Evolutionary conservation across 2,329 filamentous ascomycete genomes (phyloP).

Genomic region (Aspergillus sp.): DNA sequence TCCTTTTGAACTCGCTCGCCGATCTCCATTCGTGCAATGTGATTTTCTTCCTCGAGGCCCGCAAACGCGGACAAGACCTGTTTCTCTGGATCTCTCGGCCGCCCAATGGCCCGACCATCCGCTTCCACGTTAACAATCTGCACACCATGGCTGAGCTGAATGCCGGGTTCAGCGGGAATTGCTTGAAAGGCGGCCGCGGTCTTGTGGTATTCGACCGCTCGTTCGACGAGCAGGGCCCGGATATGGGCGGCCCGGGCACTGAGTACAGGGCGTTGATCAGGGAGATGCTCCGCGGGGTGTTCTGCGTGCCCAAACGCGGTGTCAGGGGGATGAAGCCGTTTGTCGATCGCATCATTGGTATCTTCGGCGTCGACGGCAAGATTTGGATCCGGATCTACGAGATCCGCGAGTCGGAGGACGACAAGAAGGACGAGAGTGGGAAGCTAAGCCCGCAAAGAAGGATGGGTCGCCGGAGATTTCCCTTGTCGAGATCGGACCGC

Average conservation of each 20-base stretch:
- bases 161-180: slow-evolving; percentile 77
- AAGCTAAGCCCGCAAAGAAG: slow-evolving; percentile 36
- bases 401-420: slow-evolving; percentile 70
- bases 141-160: slow-evolving; percentile 96
- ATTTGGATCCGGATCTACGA: slow-evolving; percentile 96
- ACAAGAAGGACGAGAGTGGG: slow-evolving; percentile 36
- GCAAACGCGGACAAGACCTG: slow-evolving; percentile 78
- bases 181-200: slow-evolving; percentile 83
- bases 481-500: slow-evolving; percentile 85
- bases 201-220: slow-evolving; percentile 82
- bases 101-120: slow-evolving; percentile 68
- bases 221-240: slow-evolving; percentile 67
- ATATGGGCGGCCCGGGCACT: slow-evolving; percentile 53
- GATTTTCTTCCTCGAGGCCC: slow-evolving; percentile 86
- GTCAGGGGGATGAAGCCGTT: slow-evolving; percentile 91
- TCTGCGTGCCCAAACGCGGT: slow-evolving; percentile 75
- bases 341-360: slow-evolving; percentile 87
- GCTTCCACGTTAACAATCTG: slow-evolving; percentile 49
- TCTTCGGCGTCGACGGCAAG: slow-evolving; percentile 83
- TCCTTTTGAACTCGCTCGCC: slow-evolving; percentile 64
- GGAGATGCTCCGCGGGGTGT: slow-evolving; percentile 80
- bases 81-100: slow-evolving; percentile 91
- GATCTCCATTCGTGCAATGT: slow-evolving; percentile 91
- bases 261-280: slow-evolving; percentile 51
- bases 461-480: slow-evolving; percentile 61